A percentile compares a stretch with the other conserved stretches of the same genome.
Conservation (phyloP, 2,329 filamentous ascomycete species). For the Diaporthe eres region DNA sequence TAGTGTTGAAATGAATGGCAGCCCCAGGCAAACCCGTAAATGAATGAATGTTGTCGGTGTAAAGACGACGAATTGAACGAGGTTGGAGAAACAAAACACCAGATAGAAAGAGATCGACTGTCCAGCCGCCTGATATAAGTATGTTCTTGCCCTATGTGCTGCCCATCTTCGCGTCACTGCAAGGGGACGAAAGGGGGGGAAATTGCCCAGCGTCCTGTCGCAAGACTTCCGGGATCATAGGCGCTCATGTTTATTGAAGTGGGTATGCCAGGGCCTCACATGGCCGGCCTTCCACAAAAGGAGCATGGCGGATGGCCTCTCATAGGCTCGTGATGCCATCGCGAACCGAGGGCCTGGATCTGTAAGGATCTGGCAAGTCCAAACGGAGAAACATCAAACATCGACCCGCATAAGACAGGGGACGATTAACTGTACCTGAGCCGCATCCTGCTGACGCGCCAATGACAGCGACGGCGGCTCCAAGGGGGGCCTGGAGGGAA, state of each 20-base stretch:
- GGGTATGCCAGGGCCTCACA: constrained; percentile 25
- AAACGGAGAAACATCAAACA: constrained; percentile 41
- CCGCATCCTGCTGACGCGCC: constrained; percentile 37
- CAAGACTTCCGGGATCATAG: constrained; percentile 11
- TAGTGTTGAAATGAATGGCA: constrained; percentile 42
- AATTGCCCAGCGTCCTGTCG: constrained; percentile 31
- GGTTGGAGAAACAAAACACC: constrained; percentile 15
- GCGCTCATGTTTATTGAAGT: constrained; percentile 35
- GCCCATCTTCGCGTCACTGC: neutral
- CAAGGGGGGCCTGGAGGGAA: constrained; percentile 15
- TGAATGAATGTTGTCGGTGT: constrained; percentile 40
- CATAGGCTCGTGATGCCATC: constrained; percentile 36
- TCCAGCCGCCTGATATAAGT: constrained; percentile 35
- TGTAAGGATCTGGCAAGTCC: constrained; percentile 30
- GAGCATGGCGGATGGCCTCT: constrained; percentile 18
- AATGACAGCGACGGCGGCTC: constrained; percentile 31
- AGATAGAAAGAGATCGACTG: neutral
- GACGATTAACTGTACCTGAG: constrained; percentile 29
- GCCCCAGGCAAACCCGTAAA: constrained; percentile 42
- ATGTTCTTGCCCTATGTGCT: constrained; percentile 18
- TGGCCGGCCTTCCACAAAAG: constrained; percentile 24
- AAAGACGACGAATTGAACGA: constrained; percentile 30
- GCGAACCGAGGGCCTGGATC: constrained; percentile 26
- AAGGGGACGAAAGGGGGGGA: constrained; percentile 31
- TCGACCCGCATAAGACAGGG: constrained; percentile 37